phyloP scores from a whole-genome alignment of 2,329 filamentous ascomycete species.

The Dothistroma pini region DNA sequence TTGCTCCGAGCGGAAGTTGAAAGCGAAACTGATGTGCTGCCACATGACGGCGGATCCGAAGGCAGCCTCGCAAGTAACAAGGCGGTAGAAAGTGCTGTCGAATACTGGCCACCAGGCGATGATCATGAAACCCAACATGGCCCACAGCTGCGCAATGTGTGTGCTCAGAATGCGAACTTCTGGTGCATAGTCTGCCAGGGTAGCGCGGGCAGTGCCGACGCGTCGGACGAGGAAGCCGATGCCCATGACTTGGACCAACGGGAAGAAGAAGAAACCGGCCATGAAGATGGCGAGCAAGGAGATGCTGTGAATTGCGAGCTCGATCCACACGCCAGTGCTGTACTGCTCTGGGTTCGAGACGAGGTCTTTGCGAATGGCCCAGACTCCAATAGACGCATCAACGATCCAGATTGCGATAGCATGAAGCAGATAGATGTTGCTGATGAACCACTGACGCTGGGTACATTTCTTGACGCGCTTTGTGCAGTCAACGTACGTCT shows the following conservation, averaged over 20 bases:
- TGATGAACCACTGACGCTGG: constrained; percentile 14
- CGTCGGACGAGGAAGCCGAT: constrained; percentile 11
- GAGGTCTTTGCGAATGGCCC: constrained; percentile 14
- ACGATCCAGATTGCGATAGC: constrained; percentile 16
- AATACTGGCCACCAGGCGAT: constrained; percentile 20
- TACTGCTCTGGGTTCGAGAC: constrained; percentile 12
- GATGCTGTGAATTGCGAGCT: constrained; percentile 12
- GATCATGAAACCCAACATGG: constrained; percentile 18
- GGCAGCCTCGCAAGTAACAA: constrained; percentile 15
- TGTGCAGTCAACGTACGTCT: constrained; percentile 6
- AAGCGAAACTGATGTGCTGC: constrained; percentile 20
- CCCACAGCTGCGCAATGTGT: constrained; percentile 22
- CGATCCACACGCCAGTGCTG: constrained; percentile 9
- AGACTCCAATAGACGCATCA: constrained; percentile 18
- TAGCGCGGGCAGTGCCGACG: constrained; percentile 6
- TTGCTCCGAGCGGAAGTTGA: constrained; percentile 21
- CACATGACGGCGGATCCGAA: constrained; percentile 21
- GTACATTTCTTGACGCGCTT: constrained; percentile 9
- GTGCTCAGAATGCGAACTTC: constrained; percentile 18
- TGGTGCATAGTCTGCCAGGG: constrained; percentile 15
- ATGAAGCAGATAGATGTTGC: constrained; percentile 15
- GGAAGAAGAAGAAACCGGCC: constrained; percentile 21
- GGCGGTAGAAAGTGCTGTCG: constrained; percentile 9
- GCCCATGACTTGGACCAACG: constrained; percentile 19
- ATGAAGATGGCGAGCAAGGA: constrained; percentile 17